Percentiles rank a stretch among this genome's conserved stretches.
phyloP scores from a whole-genome alignment of 2,329 filamentous ascomycete species.

The Penicillium polonicum region DNA sequence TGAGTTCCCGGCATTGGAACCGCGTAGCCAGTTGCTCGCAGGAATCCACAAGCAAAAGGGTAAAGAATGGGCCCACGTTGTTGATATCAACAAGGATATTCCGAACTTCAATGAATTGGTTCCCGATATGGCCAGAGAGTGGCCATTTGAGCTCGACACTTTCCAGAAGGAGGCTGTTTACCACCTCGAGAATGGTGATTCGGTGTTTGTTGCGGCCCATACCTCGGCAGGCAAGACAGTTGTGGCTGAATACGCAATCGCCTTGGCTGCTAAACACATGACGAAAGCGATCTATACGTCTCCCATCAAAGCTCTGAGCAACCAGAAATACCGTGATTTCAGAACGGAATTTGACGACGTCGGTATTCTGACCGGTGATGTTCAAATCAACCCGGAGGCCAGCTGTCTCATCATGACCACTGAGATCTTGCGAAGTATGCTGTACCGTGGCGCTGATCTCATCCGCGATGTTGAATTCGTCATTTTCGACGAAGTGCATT shows the following conservation, averaged over 20 bases:
- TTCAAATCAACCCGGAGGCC: slow-evolving; percentile 95
- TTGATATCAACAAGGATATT: slow-evolving; percentile 89
- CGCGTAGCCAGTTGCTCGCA: slow-evolving; percentile 71
- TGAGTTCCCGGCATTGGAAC: slow-evolving; percentile 88
- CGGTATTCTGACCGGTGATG: slow-evolving; percentile 93
- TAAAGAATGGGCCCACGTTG: slow-evolving; percentile 96
- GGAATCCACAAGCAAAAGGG: slow-evolving; percentile 71
- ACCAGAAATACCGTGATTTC: slow-evolving; percentile 98
- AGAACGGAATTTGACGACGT: slow-evolving; percentile 88
- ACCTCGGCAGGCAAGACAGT: slow-evolving; percentile 98
- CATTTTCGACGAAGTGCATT: slow-evolving; percentile 98
- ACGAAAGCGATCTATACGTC: slow-evolving; percentile 99
- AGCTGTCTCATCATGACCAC: slow-evolving; percentile 99
- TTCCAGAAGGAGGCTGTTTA: slow-evolving; percentile 99
- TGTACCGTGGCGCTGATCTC: slow-evolving; percentile 91
- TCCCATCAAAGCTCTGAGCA: slow-evolving; percentile 96
- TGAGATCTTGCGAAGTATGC: slow-evolving; percentile 95
- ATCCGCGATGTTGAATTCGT: slow-evolving; percentile 98
- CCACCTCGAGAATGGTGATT: slow-evolving; percentile 93
- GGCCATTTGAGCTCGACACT: slow-evolving; percentile 95
- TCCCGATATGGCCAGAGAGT: slow-evolving; percentile 92
- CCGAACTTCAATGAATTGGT: slow-evolving; percentile 92
- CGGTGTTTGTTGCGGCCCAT: slow-evolving; percentile 95
- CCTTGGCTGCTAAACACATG: slow-evolving; percentile 96
- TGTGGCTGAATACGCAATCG: slow-evolving; percentile 96